Base-by-base conservation (phyloP, 345 rosid genomes). In the Clarkia xantiana region DNA sequence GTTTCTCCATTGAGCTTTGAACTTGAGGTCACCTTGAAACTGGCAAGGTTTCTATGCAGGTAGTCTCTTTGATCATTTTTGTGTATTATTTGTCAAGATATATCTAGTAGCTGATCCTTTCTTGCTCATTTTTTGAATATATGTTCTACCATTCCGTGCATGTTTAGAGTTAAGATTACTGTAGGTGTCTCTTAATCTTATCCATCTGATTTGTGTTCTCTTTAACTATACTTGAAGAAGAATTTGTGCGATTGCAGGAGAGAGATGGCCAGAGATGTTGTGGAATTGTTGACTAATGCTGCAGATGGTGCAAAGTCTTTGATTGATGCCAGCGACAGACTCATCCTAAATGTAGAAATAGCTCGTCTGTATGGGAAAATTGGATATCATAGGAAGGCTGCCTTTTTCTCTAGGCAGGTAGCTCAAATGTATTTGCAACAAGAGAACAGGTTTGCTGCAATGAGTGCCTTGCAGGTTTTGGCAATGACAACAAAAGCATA, bases 21-120 rank as follows among this genome's bases (percentile, higher is more conserved):
- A 63, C 95, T 91, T 43, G 98, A 91, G 76, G 95, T 94, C 57
- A 81, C 79, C 17, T 71, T 86, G 64, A 86, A 93, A 66, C 66
- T 87, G 67, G 99, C 99, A 56, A 82, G 99, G 69, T 93, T 78
- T 71, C 91, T 93, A 53, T 87, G 94, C 79, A 93, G 94, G 99
- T 93, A 75, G 51, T 40, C 23, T 43, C 19, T 56, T 40, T 16
- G 9, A 17, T 40, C 17, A 40, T 18, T 48, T 22, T 57, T 19
- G 7, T n/a, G 40, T n/a, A 20, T 40, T 20, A 36, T 22, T 14
- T 18, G 8, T 17, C 18, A 44, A 23, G 18, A 10, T 46, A 14
- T 11, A 18, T 9, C 0, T 3, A 19, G 18, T 20, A 48, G 39
- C 38, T 9, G 11, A 18, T 34, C 19, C 15, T 48, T 20, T 25